Evolutionary conservation across 108 stramenopile species (phyloP), one percentile per base, ranked within the genome.

Genomic region (Pseudonitzschia pungens): DNA sequence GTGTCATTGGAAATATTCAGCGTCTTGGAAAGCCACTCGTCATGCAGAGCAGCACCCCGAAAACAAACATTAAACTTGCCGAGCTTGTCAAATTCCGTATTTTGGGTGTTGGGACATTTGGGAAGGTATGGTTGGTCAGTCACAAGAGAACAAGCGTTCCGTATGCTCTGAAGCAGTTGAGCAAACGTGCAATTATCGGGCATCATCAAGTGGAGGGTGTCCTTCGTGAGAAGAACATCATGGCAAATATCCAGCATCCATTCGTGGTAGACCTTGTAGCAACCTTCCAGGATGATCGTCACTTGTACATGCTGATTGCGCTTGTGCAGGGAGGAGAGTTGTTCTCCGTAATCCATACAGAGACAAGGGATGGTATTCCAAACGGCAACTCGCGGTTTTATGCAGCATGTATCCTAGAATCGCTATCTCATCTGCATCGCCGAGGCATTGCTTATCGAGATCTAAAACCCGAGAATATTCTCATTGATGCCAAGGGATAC

Each of bases 91-190:
- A 91, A 81, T 85, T 96, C 72, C 78, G 92, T 62, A 97, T 96
- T 70, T 75, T 99, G n/a, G 99, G 99, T 63, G 96, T 97, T 21
- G 99, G 99, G 18, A 98, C 98, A 0, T 99, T 99, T 74, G 99
- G 99, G 20, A 95, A 97, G 65, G 99, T 99, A 4, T 97, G 96
- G 96, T 88, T 99, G 27, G 98, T 98, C 0, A 94, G 93, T 78
- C 94, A 98, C 84, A 93, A 87, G 76, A 83, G 79, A 65, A 83
- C 88, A 6, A 83, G 89, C 18, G 74, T 55, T 21, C 86, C 91
- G 10, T 98, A 94, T 53, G 97, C 97, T 36, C 84, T 98, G 54
- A 98, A 98, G 65, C 91, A 94, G 81, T 71, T 94, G 75, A 86
- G 78, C 64, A 98, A 98, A 82, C 84, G 96, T 33, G 94, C 98